phyloP scores from a whole-genome alignment of 768 basidiomycete species.

The Agrocybe pediades region DNA sequence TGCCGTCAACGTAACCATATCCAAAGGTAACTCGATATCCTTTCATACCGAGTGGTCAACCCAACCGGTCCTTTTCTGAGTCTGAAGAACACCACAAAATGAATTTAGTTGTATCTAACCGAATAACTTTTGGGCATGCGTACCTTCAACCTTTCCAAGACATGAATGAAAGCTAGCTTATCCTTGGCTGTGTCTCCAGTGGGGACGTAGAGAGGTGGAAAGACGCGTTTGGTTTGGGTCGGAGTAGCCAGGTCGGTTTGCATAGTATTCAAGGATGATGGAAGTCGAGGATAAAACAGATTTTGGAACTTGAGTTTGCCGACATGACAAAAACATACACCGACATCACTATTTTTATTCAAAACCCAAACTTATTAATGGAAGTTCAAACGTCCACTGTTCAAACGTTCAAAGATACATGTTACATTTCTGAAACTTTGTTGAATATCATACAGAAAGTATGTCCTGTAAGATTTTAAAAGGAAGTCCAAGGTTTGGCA shows the following conservation, averaged over 20 bases:
- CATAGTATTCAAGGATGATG: neutral
- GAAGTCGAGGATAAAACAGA: neutral
- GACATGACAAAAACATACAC: too few relatives aligned
- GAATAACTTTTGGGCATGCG: neutral
- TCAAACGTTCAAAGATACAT: too few relatives aligned
- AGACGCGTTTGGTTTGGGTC: slow-evolving; percentile 22
- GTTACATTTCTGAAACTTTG: too few relatives aligned
- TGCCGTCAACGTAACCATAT: slow-evolving; percentile 5
- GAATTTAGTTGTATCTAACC: neutral
- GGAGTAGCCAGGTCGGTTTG: neutral
- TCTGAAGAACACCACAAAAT: slow-evolving; percentile 46
- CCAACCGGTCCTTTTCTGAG: slow-evolving; percentile 96
- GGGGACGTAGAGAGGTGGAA: slow-evolving; percentile 59
- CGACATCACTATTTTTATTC: too few relatives aligned
- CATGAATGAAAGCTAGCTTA: slow-evolving; percentile 87
- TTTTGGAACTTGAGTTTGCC: too few relatives aligned
- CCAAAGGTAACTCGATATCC: neutral
- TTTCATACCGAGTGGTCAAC: slow-evolving; percentile 70
- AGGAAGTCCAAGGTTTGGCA: too few relatives aligned
- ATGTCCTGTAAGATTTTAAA: too few relatives aligned
- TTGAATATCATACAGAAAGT: too few relatives aligned
- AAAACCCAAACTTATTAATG: too few relatives aligned
- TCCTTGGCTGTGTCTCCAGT: slow-evolving; percentile 60
- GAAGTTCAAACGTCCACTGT: too few relatives aligned
- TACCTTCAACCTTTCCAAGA: slow-evolving; percentile 89